phyloP scores from a whole-genome alignment of 2,329 filamentous ascomycete species.

The Cladosporium colombiae region DNA sequence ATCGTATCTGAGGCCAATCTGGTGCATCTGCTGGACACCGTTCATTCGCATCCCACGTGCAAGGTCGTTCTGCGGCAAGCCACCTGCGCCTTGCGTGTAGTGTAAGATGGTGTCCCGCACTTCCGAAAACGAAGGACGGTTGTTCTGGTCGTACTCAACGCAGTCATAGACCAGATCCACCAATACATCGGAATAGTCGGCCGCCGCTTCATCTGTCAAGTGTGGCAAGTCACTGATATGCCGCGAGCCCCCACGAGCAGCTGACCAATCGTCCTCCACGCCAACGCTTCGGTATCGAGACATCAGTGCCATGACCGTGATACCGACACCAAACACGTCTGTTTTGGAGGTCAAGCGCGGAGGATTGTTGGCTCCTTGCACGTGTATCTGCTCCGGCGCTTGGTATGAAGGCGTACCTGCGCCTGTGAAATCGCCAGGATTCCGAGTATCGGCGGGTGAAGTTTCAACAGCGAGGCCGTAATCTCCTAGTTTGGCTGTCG shows the following conservation, averaged over 20 bases:
- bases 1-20: not conserved
- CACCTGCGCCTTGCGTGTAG: not conserved
- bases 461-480: constrained; percentile 20
- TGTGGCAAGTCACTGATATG: not conserved
- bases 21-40: not conserved
- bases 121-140: constrained; percentile 16
- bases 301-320: constrained; percentile 21
- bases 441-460: not conserved
- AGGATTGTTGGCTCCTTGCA: not conserved
- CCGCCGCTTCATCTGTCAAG: not conserved
- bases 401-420: not conserved
- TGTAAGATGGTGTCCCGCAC: not conserved
- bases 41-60: not conserved
- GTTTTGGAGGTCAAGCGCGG: constrained; percentile 16
- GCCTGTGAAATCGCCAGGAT: not conserved
- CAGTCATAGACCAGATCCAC: constrained; percentile 15
- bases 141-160: constrained; percentile 7
- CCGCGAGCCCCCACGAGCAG: not conserved
- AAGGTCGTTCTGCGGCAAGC: not conserved
- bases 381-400: not conserved
- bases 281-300: not conserved
- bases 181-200: constrained; percentile 15
- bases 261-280: not conserved
- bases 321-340: constrained; percentile 24
- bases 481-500: constrained; percentile 14